Percentiles rank a stretch among this genome's conserved stretches.
Evolutionary conservation across 345 rosid species (phyloP).

Genomic region (Bruguiera sexangula): DNA sequence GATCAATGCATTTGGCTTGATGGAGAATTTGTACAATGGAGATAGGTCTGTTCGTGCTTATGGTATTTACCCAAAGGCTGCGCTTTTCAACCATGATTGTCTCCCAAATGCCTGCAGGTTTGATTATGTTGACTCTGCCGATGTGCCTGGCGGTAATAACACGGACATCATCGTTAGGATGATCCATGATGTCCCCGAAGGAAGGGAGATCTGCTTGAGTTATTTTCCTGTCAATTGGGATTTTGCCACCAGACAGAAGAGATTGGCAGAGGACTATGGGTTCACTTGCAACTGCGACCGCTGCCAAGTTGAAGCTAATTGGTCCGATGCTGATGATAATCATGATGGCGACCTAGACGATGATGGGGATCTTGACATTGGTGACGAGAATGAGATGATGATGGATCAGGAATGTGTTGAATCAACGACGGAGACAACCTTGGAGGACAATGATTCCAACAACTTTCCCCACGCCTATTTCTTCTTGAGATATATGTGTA

Average conservation of each 20-base stretch:
- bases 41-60: conserved; percentile 70
- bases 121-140: conserved; percentile 59
- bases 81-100: conserved; percentile 86
- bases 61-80: conserved; percentile 68
- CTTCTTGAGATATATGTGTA: conserved; percentile 74
- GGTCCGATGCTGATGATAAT: conserved; percentile 68
- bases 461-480: conserved; percentile 87
- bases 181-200: conserved; percentile 77
- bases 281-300: conserved; percentile 77
- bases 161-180: conserved; percentile 71
- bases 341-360: conserved; percentile 13
- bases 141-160: conserved; percentile 29
- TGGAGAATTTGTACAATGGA: conserved; percentile 52
- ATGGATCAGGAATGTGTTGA: conserved; percentile 2
- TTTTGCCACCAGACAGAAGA: conserved; percentile 52
- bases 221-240: conserved; percentile 82
- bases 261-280: conserved; percentile 71
- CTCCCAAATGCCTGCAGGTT: conserved; percentile 97
- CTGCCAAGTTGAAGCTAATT: conserved; percentile 80
- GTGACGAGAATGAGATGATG: conserved; percentile 20
- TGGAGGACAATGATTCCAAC: conserved; percentile 22
- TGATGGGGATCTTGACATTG: conserved; percentile 26
- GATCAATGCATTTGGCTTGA: conserved; percentile 77
- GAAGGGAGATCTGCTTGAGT: conserved; percentile 87
- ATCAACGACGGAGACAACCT: conserved; percentile 5